These are phyloP conservation scores for Eurotiales sp. DNA, from an alignment of 2,329 filamentous ascomycete species.

Conservation along the genomic window DNA sequence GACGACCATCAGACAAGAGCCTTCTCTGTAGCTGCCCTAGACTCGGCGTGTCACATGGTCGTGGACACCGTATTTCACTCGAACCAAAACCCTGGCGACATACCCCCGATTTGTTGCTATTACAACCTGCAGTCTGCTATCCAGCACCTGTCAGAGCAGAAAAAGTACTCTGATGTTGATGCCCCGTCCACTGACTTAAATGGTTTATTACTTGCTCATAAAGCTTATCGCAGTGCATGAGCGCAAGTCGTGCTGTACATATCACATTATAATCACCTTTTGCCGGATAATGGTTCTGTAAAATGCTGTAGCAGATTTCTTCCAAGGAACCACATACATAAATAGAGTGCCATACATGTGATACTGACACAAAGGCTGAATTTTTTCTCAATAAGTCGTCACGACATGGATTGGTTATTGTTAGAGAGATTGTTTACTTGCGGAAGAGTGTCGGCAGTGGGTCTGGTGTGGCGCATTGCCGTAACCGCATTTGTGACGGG, in stretches of 20 bases:
- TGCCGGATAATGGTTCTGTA: no score
- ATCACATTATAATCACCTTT: no score
- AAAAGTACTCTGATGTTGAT: conserved; percentile 1
- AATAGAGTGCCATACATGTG: no score
- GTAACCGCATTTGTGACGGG: neutral
- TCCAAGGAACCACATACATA: no score
- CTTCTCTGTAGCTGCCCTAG: conserved; percentile 4
- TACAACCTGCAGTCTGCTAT: conserved; percentile 11
- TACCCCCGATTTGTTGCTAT: conserved; percentile 2
- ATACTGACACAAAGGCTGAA: no score
- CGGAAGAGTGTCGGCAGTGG: no score
- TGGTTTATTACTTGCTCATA: conserved; percentile 4
- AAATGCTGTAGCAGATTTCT: no score
- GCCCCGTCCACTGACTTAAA: neutral
- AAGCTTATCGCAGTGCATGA: conserved; percentile 2
- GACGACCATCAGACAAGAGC: neutral
- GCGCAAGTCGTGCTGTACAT: neutral
- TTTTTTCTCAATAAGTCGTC: no score
- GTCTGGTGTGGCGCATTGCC: no score
- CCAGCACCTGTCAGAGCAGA: conserved; percentile 1
- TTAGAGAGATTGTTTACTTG: no score
- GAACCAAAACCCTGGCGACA: neutral
- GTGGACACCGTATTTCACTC: neutral
- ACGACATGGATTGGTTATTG: no score
- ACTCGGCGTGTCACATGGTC: conserved; percentile 11